Conservation (phyloP, 2,329 filamentous ascomycete species). For the Stagonosporopsis tanaceti region DNA sequence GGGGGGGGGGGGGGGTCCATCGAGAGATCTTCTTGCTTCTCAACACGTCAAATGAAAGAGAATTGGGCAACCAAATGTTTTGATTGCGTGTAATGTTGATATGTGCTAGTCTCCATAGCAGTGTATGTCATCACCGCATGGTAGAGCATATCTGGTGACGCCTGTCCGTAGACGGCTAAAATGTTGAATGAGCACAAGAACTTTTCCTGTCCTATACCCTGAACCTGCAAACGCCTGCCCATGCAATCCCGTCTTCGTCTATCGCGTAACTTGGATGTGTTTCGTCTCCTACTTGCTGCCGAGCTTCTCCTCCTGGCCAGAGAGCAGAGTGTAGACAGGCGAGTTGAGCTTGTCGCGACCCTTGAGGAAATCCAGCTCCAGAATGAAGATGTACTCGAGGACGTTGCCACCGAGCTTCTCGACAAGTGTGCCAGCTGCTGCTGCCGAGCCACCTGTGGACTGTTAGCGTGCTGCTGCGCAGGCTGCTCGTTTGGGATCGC, state of each 20-base stretch:
- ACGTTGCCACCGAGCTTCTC: constrained; percentile 85
- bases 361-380: constrained; percentile 93
- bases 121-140: background rate
- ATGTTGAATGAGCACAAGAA: constrained; percentile 17
- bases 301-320: constrained; percentile 61
- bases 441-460: constrained; percentile 81
- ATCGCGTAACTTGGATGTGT: constrained; percentile 11
- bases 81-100: background rate
- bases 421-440: constrained; percentile 86
- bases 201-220: constrained; percentile 4
- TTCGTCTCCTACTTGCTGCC: constrained; percentile 7
- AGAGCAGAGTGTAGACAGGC: constrained; percentile 84
- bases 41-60: background rate
- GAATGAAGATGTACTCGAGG: constrained; percentile 90
- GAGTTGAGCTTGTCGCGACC: constrained; percentile 88
- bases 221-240: constrained; percentile 31
- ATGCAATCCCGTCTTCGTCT: constrained; percentile 30
- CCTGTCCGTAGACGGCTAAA: constrained; percentile 5
- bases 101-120: background rate
- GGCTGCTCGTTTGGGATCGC: background rate
- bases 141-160: background rate
- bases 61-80: background rate
- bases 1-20: no score
- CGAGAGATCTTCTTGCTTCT: background rate
- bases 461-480: constrained; percentile 14